Percentiles rank a stretch among this genome's conserved stretches.
These are phyloP conservation scores for Fusarium oxysporum DNA, from an alignment of 2,329 filamentous ascomycete genomes.

Conservation along the genomic window DNA sequence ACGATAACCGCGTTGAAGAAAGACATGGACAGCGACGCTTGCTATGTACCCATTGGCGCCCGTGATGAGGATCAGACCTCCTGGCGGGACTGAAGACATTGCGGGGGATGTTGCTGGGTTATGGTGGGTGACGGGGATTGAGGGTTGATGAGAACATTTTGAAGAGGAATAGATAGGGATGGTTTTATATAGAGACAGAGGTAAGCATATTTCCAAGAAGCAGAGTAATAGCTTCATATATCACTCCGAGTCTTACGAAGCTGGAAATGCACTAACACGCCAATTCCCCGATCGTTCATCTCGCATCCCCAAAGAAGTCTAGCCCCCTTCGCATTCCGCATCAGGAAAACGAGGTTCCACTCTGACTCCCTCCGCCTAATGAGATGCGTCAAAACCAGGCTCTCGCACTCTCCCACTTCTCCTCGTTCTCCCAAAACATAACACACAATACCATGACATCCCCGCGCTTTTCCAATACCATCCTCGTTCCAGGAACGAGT, in stretches of 20 bases:
- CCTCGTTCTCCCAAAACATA: neutral
- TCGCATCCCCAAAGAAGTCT: neutral
- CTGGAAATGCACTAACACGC: neutral
- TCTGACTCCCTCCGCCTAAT: neutral
- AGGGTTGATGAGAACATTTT: no score
- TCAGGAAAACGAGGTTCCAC: neutral
- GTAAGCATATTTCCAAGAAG: neutral
- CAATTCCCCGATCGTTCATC: neutral
- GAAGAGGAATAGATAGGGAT: no score
- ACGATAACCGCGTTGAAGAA: neutral
- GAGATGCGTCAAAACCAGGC: neutral
- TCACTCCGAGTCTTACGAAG: neutral
- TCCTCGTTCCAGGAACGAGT: neutral
- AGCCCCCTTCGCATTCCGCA: neutral
- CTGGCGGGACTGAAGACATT: accelerated
- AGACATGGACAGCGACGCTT: neutral
- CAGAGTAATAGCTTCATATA: neutral
- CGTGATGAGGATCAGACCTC: neutral
- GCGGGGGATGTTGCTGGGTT: neutral
- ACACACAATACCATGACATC: neutral
- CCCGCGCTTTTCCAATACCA: neutral
- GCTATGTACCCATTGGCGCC: neutral
- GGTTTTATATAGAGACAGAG: neutral
- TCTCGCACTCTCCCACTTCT: neutral
- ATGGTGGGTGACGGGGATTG: accelerated